phyloP scores from a whole-genome alignment of 1,284 basidiomycete species.

The Ceratobasidium sp. region DNA sequence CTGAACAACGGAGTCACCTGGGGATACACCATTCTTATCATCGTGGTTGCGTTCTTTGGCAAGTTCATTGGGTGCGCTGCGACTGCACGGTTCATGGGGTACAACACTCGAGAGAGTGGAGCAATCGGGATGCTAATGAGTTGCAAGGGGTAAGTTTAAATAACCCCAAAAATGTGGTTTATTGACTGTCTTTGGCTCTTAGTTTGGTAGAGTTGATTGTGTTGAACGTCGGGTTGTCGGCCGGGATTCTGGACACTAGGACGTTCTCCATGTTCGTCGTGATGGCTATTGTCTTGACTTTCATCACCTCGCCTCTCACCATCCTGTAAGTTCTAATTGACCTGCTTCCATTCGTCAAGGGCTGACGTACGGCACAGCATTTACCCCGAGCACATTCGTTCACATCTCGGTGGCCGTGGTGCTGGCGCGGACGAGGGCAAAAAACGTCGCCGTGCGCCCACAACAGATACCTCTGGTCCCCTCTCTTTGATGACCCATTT shows the following conservation, averaged over 20 bases:
- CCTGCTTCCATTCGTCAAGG: constrained; percentile 61
- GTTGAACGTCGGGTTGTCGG: constrained; percentile 87
- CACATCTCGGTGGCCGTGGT: constrained; percentile 51
- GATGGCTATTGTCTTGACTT: constrained; percentile 86
- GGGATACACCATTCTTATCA: constrained; percentile 69
- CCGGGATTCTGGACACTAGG: constrained; percentile 72
- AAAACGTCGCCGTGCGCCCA: constrained; percentile 15
- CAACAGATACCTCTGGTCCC: constrained; percentile 7
- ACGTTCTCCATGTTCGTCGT: constrained; percentile 88
- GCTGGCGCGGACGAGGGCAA: constrained; percentile 49
- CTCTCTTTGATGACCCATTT: constrained; percentile 65
- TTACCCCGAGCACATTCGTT: constrained; percentile 40
- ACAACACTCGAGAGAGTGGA: constrained; percentile 67
- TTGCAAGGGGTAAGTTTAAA: constrained; percentile 68
- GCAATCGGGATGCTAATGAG: constrained; percentile 79
- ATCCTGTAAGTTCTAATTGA: constrained; percentile 75
- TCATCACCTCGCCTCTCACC: constrained; percentile 89
- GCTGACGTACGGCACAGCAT: not conserved
- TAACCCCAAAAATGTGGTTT: not conserved
- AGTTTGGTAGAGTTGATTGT: constrained; percentile 63
- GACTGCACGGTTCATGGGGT: constrained; percentile 65
- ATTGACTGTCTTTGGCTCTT: not conserved
- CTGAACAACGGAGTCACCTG: constrained; percentile 69
- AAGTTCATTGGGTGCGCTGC: constrained; percentile 70
- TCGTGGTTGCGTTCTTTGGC: constrained; percentile 65